A percentile compares a stretch with the other conserved stretches of the same genome.
Conservation (phyloP, 306 rosid species). For the Clitoria ternatea region DNA sequence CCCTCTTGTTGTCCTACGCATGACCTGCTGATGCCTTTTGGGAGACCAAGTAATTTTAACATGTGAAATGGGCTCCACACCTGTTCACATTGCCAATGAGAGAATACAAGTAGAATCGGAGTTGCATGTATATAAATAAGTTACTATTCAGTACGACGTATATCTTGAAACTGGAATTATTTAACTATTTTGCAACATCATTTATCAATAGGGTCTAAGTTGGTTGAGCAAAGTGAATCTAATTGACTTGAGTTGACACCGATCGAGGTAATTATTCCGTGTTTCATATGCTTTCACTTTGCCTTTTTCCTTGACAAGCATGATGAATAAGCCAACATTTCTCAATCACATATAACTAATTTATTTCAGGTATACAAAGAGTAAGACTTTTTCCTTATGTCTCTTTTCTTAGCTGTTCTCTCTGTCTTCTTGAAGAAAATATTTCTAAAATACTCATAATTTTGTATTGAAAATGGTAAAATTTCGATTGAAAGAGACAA, state of each 20-base stretch:
- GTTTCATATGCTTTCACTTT: not conserved
- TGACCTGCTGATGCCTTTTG: not conserved
- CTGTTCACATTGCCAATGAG: too few relatives aligned
- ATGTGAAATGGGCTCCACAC: not conserved
- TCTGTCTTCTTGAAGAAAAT: not conserved
- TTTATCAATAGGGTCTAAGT: too few relatives aligned
- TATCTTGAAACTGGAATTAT: too few relatives aligned
- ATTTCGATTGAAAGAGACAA: not conserved
- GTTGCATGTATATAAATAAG: too few relatives aligned
- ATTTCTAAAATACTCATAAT: not conserved
- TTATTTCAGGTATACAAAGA: not conserved
- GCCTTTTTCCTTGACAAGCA: not conserved
- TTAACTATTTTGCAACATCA: too few relatives aligned
- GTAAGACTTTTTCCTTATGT: not conserved
- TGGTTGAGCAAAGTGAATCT: not conserved
- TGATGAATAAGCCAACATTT: too few relatives aligned
- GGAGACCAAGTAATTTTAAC: not conserved
- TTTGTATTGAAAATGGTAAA: not conserved
- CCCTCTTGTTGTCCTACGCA: not conserved
- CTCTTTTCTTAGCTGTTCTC: not conserved
- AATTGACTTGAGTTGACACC: not conserved
- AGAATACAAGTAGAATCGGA: too few relatives aligned
- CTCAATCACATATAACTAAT: not conserved
- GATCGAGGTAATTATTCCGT: not conserved
- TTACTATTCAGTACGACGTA: too few relatives aligned